Evolutionary conservation across 768 basidiomycete species (phyloP).

Genomic region (Galerina marginata): DNA sequence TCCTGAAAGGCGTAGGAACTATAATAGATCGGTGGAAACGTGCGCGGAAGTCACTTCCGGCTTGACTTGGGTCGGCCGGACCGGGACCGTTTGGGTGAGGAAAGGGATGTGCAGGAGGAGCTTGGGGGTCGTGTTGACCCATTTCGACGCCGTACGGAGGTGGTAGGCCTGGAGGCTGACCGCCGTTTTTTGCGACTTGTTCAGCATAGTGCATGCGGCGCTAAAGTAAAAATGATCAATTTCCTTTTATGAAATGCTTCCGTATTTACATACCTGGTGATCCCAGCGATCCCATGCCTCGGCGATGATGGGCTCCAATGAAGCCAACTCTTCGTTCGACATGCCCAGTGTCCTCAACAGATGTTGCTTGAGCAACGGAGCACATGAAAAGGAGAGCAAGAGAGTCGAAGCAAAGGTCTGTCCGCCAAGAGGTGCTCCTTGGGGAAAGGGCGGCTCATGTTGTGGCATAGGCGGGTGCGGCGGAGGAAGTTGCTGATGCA

Average conservation of each 20-base stretch:
- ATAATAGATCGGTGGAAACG: conserved; percentile 68
- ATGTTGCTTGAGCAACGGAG: conserved; percentile 76
- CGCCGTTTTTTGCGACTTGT: conserved; percentile 40
- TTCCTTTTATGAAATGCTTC: conserved; percentile 7
- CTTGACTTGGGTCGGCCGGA: conserved; percentile 30
- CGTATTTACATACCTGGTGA: conserved; percentile 59
- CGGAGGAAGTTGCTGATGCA: conserved; percentile 37
- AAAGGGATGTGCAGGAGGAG: conserved; percentile 21
- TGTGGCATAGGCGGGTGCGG: conserved; percentile 40
- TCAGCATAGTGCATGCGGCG: conserved; percentile 49
- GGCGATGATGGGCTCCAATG: conserved; percentile 80
- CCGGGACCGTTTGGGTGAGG: conserved; percentile 31
- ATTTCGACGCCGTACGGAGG: conserved; percentile 35
- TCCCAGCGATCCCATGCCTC: conserved; percentile 91
- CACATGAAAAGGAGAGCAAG: conserved; percentile 76
- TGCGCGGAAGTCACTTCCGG: conserved; percentile 62
- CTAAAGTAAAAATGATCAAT: conserved; percentile 23
- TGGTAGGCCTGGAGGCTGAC: conserved; percentile 33
- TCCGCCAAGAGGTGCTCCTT: conserved; percentile 60
- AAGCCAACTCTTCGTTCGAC: conserved; percentile 79
- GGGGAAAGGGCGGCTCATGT: conserved; percentile 69
- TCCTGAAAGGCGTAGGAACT: conserved; percentile 64
- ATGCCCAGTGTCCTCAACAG: conserved; percentile 73
- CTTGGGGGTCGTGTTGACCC: conserved; percentile 31
- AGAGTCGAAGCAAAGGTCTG: conserved; percentile 83